phyloP scores from a whole-genome alignment of 2,329 filamentous ascomycete species.

The Neopestalotiopsis rosae region DNA sequence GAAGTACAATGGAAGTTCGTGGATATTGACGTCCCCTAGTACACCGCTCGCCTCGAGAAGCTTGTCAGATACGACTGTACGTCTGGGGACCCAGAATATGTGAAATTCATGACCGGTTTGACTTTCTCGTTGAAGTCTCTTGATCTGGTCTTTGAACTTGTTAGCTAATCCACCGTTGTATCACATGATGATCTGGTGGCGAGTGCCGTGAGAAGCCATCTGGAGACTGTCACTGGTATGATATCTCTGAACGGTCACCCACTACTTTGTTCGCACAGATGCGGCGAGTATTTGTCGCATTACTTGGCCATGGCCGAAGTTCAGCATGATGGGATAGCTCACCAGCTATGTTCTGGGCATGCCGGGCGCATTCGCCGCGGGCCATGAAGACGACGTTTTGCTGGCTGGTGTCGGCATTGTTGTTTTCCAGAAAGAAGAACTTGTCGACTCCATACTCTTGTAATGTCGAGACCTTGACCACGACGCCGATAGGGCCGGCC shows the following conservation, averaged over 20 bases:
- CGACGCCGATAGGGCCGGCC: constrained; percentile 85
- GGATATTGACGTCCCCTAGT: constrained; percentile 87
- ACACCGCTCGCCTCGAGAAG: constrained; percentile 93
- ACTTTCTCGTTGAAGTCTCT: constrained; percentile 84
- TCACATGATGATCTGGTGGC: neutral
- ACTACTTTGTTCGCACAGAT: constrained; percentile 16
- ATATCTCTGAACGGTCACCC: neutral
- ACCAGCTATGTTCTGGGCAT: constrained; percentile 90
- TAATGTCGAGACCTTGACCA: constrained; percentile 93
- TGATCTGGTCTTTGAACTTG: constrained; percentile 80
- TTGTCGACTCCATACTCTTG: constrained; percentile 98
- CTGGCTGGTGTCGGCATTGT: constrained; percentile 92
- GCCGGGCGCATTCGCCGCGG: constrained; percentile 84
- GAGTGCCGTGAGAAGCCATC: neutral
- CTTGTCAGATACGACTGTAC: constrained; percentile 89
- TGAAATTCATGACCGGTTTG: constrained; percentile 94
- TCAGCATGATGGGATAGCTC: constrained; percentile 43
- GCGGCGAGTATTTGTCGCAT: neutral
- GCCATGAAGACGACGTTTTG: constrained; percentile 94
- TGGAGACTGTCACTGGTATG: neutral
- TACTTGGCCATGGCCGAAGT: neutral
- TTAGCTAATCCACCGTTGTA: constrained; percentile 56
- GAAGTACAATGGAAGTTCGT: constrained; percentile 87
- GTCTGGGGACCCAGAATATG: constrained; percentile 93
- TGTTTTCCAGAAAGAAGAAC: constrained; percentile 95